Conservation (phyloP, 2,329 filamentous ascomycete species). For the Aulographum hederae region DNA sequence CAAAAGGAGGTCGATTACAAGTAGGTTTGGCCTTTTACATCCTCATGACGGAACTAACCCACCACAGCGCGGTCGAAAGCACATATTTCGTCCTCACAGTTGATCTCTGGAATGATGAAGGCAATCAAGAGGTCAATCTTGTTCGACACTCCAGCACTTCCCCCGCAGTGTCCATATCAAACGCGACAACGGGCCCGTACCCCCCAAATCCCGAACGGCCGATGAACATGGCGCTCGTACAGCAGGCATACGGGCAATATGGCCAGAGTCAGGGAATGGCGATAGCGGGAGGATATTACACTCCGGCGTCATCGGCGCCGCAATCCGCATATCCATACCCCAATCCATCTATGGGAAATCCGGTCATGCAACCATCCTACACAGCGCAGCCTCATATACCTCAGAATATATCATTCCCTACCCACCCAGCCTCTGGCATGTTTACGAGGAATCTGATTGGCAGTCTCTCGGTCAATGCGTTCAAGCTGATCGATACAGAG, state of each 20-base stretch:
- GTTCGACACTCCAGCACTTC: conserved; percentile 46
- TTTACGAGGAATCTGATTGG: conserved; percentile 92
- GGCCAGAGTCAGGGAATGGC: not conserved
- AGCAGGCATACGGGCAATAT: conserved; percentile 7
- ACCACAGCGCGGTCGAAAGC: conserved; percentile 31
- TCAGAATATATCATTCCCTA: not conserved
- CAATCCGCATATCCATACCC: not conserved
- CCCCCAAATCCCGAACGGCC: conserved; percentile 29
- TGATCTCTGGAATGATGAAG: conserved; percentile 48
- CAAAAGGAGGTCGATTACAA: conserved; percentile 71
- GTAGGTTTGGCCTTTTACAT: conserved; percentile 30
- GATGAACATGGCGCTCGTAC: conserved; percentile 1
- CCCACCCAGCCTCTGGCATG: conserved; percentile 50
- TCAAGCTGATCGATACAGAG: conserved; percentile 58
- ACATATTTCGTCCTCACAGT: conserved; percentile 51
- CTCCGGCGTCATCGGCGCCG: not conserved
- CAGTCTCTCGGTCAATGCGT: conserved; percentile 75
- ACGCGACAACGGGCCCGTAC: conserved; percentile 63
- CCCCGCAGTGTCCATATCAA: conserved; percentile 54
- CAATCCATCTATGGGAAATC: conserved; percentile 2
- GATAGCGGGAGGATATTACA: not conserved
- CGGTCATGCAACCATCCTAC: not conserved
- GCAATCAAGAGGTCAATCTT: conserved; percentile 45
- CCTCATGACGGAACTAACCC: not conserved
- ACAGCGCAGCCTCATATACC: not conserved